Evolutionary conservation across 768 basidiomycete species (phyloP).

Genomic region (Amanita rimosa): DNA sequence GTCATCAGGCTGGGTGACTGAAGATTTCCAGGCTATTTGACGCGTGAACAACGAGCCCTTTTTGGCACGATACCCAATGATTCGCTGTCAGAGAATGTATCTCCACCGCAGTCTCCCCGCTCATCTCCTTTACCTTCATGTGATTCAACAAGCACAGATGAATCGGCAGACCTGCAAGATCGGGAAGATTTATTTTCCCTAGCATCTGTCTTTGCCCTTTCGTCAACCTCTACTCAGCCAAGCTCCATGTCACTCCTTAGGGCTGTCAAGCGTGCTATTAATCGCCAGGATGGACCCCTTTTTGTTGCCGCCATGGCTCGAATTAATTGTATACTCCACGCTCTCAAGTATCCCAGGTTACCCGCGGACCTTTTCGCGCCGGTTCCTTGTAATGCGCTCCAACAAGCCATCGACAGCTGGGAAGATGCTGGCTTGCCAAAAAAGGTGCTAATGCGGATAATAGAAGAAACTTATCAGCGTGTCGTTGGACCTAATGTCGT

Average conservation of each 20-base stretch:
- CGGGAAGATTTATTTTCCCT: conserved; percentile 17
- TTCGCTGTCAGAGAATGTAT: conserved; percentile 28
- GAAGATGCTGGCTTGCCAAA: conserved; percentile 42
- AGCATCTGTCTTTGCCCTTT: conserved; percentile 19
- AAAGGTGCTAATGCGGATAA: conserved; percentile 59
- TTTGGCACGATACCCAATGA: conserved; percentile 58
- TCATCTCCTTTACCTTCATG: conserved; percentile 25
- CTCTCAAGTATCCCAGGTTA: conserved; percentile 54
- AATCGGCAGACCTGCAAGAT: conserved; percentile 13
- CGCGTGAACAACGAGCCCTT: conserved; percentile 46
- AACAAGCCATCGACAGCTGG: conserved; percentile 38
- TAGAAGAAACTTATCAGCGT: conserved; percentile 90
- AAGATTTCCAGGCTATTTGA: conserved; percentile 45
- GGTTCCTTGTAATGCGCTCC: conserved; percentile 35
- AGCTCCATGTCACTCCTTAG: conserved; percentile 31
- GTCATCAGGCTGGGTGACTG: conserved; percentile 7
- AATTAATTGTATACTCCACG: conserved; percentile 51
- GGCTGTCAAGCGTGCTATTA: conserved; percentile 57
- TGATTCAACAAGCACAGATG: conserved; percentile 18
- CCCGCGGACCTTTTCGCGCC: conserved; percentile 40
- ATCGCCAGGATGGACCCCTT: conserved; percentile 58
- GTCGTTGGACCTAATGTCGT: conserved; percentile 86
- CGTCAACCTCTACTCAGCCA: conserved; percentile 13
- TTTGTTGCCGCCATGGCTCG: conserved; percentile 51
- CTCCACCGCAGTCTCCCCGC: conserved; percentile 25